Conservation (phyloP, 768 basidiomycete genomes). For the Agrocybe pediades region DNA sequence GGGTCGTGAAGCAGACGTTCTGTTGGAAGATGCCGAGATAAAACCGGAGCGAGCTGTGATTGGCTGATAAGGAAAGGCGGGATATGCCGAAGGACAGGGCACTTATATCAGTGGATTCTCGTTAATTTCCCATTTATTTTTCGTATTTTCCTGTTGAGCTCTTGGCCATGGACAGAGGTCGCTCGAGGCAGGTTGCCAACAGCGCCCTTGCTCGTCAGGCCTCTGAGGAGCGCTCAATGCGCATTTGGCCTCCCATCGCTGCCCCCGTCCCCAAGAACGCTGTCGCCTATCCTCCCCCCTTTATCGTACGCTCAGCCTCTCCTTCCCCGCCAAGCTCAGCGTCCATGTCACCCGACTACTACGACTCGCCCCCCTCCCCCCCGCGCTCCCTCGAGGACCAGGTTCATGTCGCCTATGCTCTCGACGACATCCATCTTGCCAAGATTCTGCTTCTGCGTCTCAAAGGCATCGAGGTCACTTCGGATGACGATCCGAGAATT, state of each 20-base stretch:
- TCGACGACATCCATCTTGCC: slow-evolving; percentile 67
- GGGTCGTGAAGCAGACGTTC: neutral
- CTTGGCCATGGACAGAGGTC: slow-evolving; percentile 13
- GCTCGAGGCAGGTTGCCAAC: slow-evolving; percentile 20
- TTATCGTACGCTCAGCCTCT: slow-evolving; percentile 25
- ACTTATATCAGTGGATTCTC: neutral
- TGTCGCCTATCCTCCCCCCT: slow-evolving; percentile 17
- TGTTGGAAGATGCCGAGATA: slow-evolving; percentile 4
- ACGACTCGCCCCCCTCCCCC: slow-evolving; percentile 45
- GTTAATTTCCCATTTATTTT: neutral
- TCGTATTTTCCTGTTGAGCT: neutral
- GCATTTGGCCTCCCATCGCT: slow-evolving; percentile 13
- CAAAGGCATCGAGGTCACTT: slow-evolving; percentile 61
- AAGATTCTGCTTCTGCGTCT: slow-evolving; percentile 64
- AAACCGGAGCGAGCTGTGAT: slow-evolving; percentile 4
- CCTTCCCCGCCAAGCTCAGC: slow-evolving; percentile 29
- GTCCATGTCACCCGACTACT: slow-evolving; percentile 40
- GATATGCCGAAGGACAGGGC: neutral
- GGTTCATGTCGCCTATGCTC: slow-evolving; percentile 66
- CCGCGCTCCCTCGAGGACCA: slow-evolving; percentile 60
- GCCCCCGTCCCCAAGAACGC: slow-evolving; percentile 25
- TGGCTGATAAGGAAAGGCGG: slow-evolving; percentile 13
- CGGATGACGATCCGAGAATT: slow-evolving; percentile 64
- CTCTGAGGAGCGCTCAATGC: slow-evolving; percentile 6
- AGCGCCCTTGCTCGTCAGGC: slow-evolving; percentile 22